Percentiles rank a stretch among this genome's conserved stretches.
Evolutionary conservation across 1,284 basidiomycete genomes (phyloP).

Genomic region (Ustilago tritici): DNA sequence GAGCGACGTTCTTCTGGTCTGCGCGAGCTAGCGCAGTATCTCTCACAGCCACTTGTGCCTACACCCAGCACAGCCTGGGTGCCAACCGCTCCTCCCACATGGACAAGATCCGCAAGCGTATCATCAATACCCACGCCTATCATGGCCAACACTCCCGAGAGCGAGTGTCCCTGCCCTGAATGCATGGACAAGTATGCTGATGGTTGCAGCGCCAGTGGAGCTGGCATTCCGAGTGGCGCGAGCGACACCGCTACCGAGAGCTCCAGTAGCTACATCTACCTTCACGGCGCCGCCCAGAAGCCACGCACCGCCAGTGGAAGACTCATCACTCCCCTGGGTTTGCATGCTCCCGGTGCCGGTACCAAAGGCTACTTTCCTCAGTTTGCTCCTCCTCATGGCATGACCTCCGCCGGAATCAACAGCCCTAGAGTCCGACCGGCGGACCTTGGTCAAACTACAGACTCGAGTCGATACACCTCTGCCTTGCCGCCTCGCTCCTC

Average conservation of each 20-base stretch:
- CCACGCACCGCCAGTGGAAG: slow-evolving; percentile 59
- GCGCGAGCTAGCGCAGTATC: slow-evolving; percentile 53
- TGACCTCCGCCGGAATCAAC: slow-evolving; percentile 16
- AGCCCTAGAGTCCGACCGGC: slow-evolving; percentile 24
- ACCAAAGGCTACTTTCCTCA: slow-evolving; percentile 56
- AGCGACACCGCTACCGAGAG: slow-evolving; percentile 63
- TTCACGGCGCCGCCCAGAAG: slow-evolving; percentile 40
- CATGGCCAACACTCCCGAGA: slow-evolving; percentile 50
- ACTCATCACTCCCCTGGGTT: slow-evolving; percentile 55
- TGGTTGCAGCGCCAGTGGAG: slow-evolving; percentile 47
- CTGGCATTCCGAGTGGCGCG: slow-evolving; percentile 60
- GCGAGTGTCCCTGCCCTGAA: slow-evolving; percentile 59
- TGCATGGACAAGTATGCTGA: slow-evolving; percentile 59
- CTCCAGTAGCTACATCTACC: slow-evolving; percentile 52
- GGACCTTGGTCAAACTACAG: slow-evolving; percentile 9
- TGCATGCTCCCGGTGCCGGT: slow-evolving; percentile 44
- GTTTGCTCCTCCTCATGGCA: slow-evolving; percentile 19
- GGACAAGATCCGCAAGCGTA: slow-evolving; percentile 33
- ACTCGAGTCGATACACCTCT: slow-evolving; percentile 1
- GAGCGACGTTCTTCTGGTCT: slow-evolving; percentile 55
- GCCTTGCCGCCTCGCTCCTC: slow-evolving; percentile 30
- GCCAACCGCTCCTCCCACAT: slow-evolving; percentile 13
- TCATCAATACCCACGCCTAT: slow-evolving; percentile 29
- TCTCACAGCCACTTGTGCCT: slow-evolving; percentile 45
- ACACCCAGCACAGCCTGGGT: slow-evolving; percentile 31